phyloP scores from a whole-genome alignment of 1,139 yeast species.

The Taphrina confusa region DNA sequence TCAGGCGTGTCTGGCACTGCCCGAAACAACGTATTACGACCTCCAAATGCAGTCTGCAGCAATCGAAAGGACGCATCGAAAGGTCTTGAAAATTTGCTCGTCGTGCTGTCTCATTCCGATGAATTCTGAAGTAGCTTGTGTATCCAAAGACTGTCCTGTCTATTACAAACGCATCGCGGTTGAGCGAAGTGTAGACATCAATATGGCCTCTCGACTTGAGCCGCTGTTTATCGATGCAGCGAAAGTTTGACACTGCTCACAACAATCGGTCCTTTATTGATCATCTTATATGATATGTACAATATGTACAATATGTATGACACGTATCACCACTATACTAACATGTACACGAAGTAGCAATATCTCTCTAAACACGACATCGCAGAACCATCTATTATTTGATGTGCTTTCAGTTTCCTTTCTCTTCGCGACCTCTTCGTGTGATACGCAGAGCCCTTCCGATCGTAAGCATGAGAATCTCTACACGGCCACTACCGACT shows the following conservation, averaged over 20 bases:
- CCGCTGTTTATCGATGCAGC: neutral
- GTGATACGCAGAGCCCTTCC: slow-evolving; percentile 27
- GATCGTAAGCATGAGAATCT: slow-evolving; percentile 15
- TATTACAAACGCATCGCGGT: slow-evolving; percentile 47
- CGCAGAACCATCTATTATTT: too few species aligned
- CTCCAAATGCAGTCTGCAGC: slow-evolving; percentile 14
- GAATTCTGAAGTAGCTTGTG: slow-evolving; percentile 45
- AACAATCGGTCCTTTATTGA: too few species aligned
- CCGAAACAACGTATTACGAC: slow-evolving; percentile 22
- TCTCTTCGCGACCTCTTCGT: slow-evolving; percentile 22
- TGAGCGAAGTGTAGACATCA: slow-evolving; percentile 10
- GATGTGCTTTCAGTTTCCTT: neutral
- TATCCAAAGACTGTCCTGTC: slow-evolving; percentile 52
- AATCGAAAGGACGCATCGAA: slow-evolving; percentile 41
- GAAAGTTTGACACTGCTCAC: too few species aligned
- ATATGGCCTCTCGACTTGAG: neutral
- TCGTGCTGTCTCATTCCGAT: slow-evolving; percentile 44
- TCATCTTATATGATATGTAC: too few species aligned
- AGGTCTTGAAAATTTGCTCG: slow-evolving; percentile 45
- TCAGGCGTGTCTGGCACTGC: slow-evolving; percentile 25
- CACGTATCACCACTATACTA: too few species aligned
- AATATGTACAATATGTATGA: too few species aligned
- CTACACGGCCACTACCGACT: slow-evolving; percentile 25
- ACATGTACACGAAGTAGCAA: too few species aligned
- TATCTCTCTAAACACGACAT: too few species aligned